Percentiles rank a stretch among this genome's conserved stretches.
phyloP scores from a whole-genome alignment of 768 basidiomycete species.

The Rubroboletus satanas region DNA sequence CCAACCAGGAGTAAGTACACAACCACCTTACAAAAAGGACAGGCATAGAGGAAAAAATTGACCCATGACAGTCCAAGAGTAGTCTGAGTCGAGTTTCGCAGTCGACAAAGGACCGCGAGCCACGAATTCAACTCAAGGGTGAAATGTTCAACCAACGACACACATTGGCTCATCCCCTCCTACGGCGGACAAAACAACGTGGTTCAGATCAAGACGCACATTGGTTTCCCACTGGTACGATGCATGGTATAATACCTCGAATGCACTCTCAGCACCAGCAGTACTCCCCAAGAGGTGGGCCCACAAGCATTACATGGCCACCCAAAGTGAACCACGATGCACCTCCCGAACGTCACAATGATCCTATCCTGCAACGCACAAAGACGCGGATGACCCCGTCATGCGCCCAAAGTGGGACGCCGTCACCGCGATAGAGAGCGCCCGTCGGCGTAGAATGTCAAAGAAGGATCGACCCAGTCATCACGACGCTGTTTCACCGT shows the following conservation, averaged over 20 bases:
- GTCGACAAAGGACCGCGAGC: conserved; percentile 12
- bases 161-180: conserved; percentile 2
- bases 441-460: not conserved
- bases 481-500: conserved; percentile 15
- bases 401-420: conserved; percentile 1
- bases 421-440: conserved; percentile 9
- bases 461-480: conserved; percentile 10
- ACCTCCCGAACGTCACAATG: not conserved
- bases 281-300: not conserved
- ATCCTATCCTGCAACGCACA: not conserved
- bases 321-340: not conserved
- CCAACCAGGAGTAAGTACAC: not conserved
- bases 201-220: not conserved
- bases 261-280: too few species aligned
- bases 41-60: not conserved
- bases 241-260: not conserved
- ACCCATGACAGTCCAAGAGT: conserved; percentile 18
- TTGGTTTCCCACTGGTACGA: not conserved
- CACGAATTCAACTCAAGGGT: conserved; percentile 25
- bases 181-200: not conserved
- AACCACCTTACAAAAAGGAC: conserved; percentile 7
- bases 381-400: not conserved
- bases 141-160: not conserved
- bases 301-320: too few species aligned
- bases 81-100: conserved; percentile 23